Evolutionary conservation across 2,329 filamentous ascomycete genomes (phyloP), one percentile per base, ranked within the genome.

Genomic region (Anthostomella pinea): DNA sequence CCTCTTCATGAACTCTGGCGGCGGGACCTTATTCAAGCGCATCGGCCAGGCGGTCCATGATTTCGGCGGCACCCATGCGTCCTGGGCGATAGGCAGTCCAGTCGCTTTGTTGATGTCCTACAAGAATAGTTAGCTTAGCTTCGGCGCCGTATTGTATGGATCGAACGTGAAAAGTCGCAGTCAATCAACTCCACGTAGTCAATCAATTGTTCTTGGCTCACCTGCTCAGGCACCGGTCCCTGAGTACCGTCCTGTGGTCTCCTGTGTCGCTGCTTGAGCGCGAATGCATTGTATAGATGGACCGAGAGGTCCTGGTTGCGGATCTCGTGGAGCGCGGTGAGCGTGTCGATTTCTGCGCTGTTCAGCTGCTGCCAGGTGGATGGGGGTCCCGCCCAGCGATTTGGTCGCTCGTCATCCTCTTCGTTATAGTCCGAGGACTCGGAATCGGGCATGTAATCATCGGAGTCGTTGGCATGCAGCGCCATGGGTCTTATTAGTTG

Each of bases 41-140:
- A 94, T 60, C 4, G 91, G 91, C 91, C 91, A 96, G 1, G 89
- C 85, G 13, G 86, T 87, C 90, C 91, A 96, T 4, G 57, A 47
- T 40, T 74, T 77, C 0, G 76, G 69, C 2, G 75, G 75, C 4
- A 59, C 60, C 72, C 77, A 81, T 28, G 63, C 48, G 3, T 54
- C 51, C 11, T 46, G 39, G 15, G 41, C 38, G 16, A 60, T 46
- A 13, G 35, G 41, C 10, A 48, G 41, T 3, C 56, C 54, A 2
- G 57, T 60, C 19, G 33, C 43, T n/a, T 36, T 43, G 34, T 62
- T 48, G 32, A 57, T 39, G 29, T 57, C 55, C 58, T 59, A 20
- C 3, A 19, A 15, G 24, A 15, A 5, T 4, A 6, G 14, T 52
- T 16, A 52, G 37, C 33, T 33, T 23, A 14, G 24, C 4, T 19